Evolutionary conservation across 2,329 filamentous ascomycete species (phyloP), one percentile per base, ranked within the genome.

Genomic region (Calonectria naviculata): DNA sequence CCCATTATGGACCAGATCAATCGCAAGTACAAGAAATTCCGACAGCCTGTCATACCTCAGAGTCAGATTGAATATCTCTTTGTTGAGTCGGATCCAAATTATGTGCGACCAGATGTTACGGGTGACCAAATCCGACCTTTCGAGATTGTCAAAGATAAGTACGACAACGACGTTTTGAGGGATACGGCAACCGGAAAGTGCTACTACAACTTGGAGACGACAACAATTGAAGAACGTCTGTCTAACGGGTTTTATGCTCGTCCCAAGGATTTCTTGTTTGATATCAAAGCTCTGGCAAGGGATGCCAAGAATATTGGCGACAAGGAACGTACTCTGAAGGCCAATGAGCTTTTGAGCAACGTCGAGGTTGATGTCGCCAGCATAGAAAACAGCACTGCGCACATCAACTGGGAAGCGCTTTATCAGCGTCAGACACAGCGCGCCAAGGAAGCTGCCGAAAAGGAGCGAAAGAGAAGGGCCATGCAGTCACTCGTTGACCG

Each of bases 1-100:
- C 95, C 94, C 2, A 94, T 98, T 76, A 98, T 99, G 95, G 96
- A 99, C 76, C 95, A 98, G 83, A 94, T 99, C 80, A 97, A 97
- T 82, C 88, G 89, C 72, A 95, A 93, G 80, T 97, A 98, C 84
- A 94, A 93, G 80, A 95, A 95, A 76, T 98, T 98, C 84, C 90
- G 95, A 71, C 91, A 92, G 67, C 93, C 94, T 1, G 90, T 94
- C 47, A 93, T 99, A 71, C 91, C 94, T 2, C 92, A 94, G 63
- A 83, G 84, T 13, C 89, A 92, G 74, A 95, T 97, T 70, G 88
- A 91, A 24, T 98, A 98, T 81, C 87, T 98, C 1, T 94, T 94
- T 78, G 92, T 95, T 31, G 96, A 98, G 81, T 89, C 92, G 42
- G 92, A 98, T 75, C 94, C 95, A 12, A 90, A 90, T 77, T 90